phyloP scores from a whole-genome alignment of 2,329 filamentous ascomycete genomes.

The Talaromyces sp. region DNA sequence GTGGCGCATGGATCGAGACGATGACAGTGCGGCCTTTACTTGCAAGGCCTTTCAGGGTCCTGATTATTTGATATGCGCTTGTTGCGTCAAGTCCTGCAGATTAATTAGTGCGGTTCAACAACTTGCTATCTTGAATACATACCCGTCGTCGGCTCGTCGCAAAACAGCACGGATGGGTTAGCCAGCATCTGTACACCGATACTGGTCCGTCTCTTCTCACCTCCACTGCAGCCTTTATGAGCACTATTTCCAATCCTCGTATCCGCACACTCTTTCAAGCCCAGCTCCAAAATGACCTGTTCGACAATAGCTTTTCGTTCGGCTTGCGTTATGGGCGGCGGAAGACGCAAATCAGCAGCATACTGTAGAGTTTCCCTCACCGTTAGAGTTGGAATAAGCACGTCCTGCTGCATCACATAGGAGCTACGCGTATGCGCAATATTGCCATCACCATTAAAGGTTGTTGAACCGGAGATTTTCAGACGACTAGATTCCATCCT shows the following conservation, averaged over 20 bases:
- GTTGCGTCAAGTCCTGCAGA: conserved; percentile 63
- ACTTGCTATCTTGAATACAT: conserved; percentile 5
- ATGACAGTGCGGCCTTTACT: conserved; percentile 68
- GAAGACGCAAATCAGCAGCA: conserved; percentile 68
- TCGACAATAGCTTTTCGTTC: conserved; percentile 67
- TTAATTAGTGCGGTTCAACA: not conserved
- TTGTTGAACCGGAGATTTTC: conserved; percentile 52
- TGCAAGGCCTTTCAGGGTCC: conserved; percentile 67
- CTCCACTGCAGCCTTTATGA: conserved; percentile 74
- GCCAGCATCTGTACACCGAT: conserved; percentile 77
- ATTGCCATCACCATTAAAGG: conserved; percentile 61
- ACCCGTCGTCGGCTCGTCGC: conserved; percentile 77
- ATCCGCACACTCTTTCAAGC: conserved; percentile 73
- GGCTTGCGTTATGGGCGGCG: conserved; percentile 58
- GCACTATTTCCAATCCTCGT: conserved; percentile 70
- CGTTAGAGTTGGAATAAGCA: conserved; percentile 69
- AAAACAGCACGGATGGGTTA: conserved; percentile 73
- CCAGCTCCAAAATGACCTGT: conserved; percentile 72
- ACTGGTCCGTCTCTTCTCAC: conserved; percentile 73
- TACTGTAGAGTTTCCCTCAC: conserved; percentile 74
- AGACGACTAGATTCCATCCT: conserved; percentile 61
- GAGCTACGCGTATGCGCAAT: conserved; percentile 50
- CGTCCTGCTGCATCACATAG: conserved; percentile 70
- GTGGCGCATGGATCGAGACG: conserved; percentile 73
- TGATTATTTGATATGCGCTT: conserved; percentile 70